Evolutionary conservation across 139 green algal genomes (phyloP), one percentile per base, ranked within the genome.

Genomic region (Yamagishiella unicocca): DNA sequence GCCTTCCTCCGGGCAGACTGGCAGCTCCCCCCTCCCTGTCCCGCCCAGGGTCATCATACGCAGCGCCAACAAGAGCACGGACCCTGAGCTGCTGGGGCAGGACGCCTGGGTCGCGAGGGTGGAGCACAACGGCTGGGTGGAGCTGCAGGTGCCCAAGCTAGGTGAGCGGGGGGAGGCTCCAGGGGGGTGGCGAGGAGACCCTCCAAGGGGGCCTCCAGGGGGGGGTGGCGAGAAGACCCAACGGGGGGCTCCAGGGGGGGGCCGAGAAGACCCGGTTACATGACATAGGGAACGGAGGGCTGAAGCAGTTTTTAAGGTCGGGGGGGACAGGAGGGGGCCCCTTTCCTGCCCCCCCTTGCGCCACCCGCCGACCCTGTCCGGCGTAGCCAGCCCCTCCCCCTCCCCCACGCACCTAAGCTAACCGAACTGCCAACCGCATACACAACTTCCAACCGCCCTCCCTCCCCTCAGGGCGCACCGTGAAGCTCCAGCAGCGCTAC

Each of bases 51-150:
- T 89, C 2, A 29, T 85, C 1, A 85, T 89, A 27, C 61, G 80
- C 31, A 37, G 58, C 75, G 37, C 61, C 45, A 85, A 89, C 55
- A 85, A 89, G 50, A 64, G 62, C 29, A 53, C 75, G 2, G 85
- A 89, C 64, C 76, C 85, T 24, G 85, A 89, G 64, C 76, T 89
- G 85, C 50, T 89, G 75, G 85, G 85, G 24, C 85, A 89, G 33
- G 55, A 85, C 29, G 85, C 58, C 38, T 77, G 61, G 75, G 85
- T 89, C 50, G 45, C 40, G 66, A 45, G 55, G 1, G 50, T 71
- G 27, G 85, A 89, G 75, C 55, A 64, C 33, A 80, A 85, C 62
- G 85, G 85, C 35, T 84, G 73, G 85, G 76, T 89, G 64, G 85
- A 89, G 85, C 64, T 89, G 43, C 54, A 75, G 43, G 37, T 89